phyloP scores from a whole-genome alignment of 2,329 filamentous ascomycete genomes.

The Myotisia sp. region DNA sequence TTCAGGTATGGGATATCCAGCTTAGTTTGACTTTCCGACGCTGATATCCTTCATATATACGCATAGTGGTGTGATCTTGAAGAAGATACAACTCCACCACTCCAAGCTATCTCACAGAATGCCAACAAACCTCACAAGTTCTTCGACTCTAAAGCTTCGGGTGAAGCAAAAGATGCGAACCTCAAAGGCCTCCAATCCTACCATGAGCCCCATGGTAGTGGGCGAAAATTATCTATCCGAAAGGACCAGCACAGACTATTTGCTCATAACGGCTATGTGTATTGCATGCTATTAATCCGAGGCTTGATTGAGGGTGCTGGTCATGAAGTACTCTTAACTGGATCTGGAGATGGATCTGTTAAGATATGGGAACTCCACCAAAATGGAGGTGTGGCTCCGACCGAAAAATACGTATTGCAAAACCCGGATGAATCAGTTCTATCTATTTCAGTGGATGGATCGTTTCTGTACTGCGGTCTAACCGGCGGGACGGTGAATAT shows the following conservation, averaged over 20 bases:
- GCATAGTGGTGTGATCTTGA: slow-evolving; percentile 61
- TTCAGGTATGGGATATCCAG: slow-evolving; percentile 43
- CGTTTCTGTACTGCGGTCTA: slow-evolving; percentile 83
- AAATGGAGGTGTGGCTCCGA: slow-evolving; percentile 46
- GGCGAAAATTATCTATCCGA: slow-evolving; percentile 64
- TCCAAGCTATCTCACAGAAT: slow-evolving; percentile 55
- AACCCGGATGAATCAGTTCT: slow-evolving; percentile 53
- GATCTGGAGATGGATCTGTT: slow-evolving; percentile 84
- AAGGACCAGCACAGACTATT: slow-evolving; percentile 70
- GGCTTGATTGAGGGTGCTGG: slow-evolving; percentile 59
- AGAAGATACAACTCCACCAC: slow-evolving; percentile 47
- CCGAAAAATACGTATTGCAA: slow-evolving; percentile 53
- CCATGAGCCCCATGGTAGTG: slow-evolving; percentile 37
- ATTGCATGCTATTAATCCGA: slow-evolving; percentile 80
- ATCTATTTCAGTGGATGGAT: slow-evolving; percentile 73
- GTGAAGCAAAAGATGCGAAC: slow-evolving; percentile 63
- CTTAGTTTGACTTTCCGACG: neutral
- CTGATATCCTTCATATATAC: too few relatives aligned
- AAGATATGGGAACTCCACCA: slow-evolving; percentile 76
- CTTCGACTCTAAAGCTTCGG: slow-evolving; percentile 80
- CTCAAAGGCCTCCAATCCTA: slow-evolving; percentile 46
- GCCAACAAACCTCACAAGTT: slow-evolving; percentile 70
- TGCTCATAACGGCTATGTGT: slow-evolving; percentile 89
- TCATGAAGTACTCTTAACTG: slow-evolving; percentile 71
- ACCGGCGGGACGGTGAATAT: slow-evolving; percentile 79